Percentiles rank a stretch among this genome's conserved stretches.
phyloP scores from a whole-genome alignment of 805 yeast species.

The Wickerhamiella allomyrinae region DNA sequence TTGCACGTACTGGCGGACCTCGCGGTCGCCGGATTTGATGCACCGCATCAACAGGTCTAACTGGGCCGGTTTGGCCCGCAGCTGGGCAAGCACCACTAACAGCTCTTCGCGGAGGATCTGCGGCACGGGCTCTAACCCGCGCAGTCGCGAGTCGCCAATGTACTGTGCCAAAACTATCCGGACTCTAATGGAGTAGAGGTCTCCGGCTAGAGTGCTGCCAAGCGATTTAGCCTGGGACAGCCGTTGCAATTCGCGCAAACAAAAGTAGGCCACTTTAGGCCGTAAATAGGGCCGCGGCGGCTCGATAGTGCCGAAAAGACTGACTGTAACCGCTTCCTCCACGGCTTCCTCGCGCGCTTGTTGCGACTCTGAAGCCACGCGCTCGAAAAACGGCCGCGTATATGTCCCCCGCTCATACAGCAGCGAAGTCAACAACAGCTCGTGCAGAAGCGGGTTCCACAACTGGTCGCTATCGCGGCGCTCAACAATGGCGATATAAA shows the following conservation, averaged over 20 bases:
- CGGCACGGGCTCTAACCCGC: constrained; percentile 52
- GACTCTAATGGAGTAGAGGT: constrained; percentile 6
- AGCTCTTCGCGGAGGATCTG: constrained; percentile 53
- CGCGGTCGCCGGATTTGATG: constrained; percentile 8
- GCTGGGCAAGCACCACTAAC: constrained; percentile 16
- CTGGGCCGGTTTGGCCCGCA: not conserved
- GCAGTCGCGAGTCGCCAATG: constrained; percentile 45
- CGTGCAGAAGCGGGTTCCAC: constrained; percentile 25
- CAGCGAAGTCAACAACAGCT: constrained; percentile 43
- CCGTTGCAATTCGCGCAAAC: constrained; percentile 40
- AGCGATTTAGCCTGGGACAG: constrained; percentile 19
- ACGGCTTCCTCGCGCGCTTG: not conserved
- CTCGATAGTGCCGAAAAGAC: constrained; percentile 48
- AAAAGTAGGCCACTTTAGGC: constrained; percentile 35
- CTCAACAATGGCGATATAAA: constrained; percentile 18
- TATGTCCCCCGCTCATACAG: constrained; percentile 38
- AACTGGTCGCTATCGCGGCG: constrained; percentile 9
- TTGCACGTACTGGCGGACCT: constrained; percentile 5
- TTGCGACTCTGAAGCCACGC: constrained; percentile 27
- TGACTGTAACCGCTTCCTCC: constrained; percentile 19
- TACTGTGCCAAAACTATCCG: constrained; percentile 44
- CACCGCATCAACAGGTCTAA: constrained; percentile 6
- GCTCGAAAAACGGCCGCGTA: constrained; percentile 21
- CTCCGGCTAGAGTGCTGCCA: not conserved
- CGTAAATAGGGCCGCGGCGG: constrained; percentile 33